Evolutionary conservation across 2,329 filamentous ascomycete genomes (phyloP), one percentile per base, ranked within the genome.

Genomic region (Xylariaceae sp.): DNA sequence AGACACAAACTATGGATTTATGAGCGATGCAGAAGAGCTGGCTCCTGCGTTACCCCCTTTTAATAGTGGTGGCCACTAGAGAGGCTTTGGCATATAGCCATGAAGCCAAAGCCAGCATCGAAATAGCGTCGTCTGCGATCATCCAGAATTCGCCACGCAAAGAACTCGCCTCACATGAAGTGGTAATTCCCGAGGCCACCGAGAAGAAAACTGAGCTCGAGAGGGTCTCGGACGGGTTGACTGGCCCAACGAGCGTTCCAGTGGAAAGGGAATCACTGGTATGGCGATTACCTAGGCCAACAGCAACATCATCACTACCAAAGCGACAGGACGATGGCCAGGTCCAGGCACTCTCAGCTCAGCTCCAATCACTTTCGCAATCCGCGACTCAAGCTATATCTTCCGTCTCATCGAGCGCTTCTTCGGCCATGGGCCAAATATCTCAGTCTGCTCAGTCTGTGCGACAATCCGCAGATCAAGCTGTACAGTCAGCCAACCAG

Each of bases 1-100:
- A 37, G 45, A 60, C 51, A 60, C 58, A 56, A 58, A 58, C 51
- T 61, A 70, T 72, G 70, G 68, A 56, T 60, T 53, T 50, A 63
- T 68, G 64, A 70, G 67, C 50, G 48, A 72, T 71, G 70, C 58
- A 64, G 61, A 65, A 65, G 67, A 69, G 65, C 69, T 56, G 68
- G 67, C 63, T 72, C 60, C 65, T 71, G 63, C 61, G 60, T 63
- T 68, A 50, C 58, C 65, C 40, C 58, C 58, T 70, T 48, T 60
- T 70, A 51, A 65, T 67, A 65, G 65, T 65, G 67, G 67, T 66
- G 64, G 65, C 63, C 61, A 67, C 67, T 65, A 65, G 62, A 58
- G 65, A 62, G 59, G 61, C 62, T 49, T 63, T 60, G 58, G 63
- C 61, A 53, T 41, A 64, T 44, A 56, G 28, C 12, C 46, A 66